A percentile compares a stretch with the other conserved stretches of the same genome.
Conservation (phyloP, 2,329 filamentous ascomycete species). For the Cryphonectria radicalis region DNA sequence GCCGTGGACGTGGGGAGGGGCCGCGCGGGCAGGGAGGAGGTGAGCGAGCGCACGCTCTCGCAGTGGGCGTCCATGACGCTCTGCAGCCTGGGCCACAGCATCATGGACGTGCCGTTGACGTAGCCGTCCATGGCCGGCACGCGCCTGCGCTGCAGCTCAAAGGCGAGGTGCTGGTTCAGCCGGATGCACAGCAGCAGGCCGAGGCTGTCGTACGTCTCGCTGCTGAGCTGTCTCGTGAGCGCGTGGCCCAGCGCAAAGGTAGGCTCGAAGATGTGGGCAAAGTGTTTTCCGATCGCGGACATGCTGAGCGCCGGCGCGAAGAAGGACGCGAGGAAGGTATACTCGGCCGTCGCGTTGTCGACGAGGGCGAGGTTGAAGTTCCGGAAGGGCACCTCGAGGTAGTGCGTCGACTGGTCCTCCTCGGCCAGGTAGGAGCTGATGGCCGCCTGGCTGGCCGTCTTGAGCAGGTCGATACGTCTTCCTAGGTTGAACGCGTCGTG, state of each 20-base stretch:
- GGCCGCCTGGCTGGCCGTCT: slow-evolving; percentile 72
- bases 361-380: slow-evolving; percentile 94
- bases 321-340: slow-evolving; percentile 89
- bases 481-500: slow-evolving; percentile 92
- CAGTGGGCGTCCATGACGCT: slow-evolving; percentile 91
- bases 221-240: slow-evolving; percentile 76
- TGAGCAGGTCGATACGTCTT: slow-evolving; percentile 81
- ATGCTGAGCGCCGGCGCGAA: slow-evolving; percentile 80
- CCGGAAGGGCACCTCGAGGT: slow-evolving; percentile 87
- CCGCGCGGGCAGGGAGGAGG: slow-evolving; percentile 54
- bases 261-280: slow-evolving; percentile 85
- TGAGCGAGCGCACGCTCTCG: slow-evolving; percentile 76
- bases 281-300: slow-evolving; percentile 78
- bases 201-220: slow-evolving; percentile 79
- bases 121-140: slow-evolving; percentile 89
- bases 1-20: slow-evolving; percentile 51
- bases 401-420: slow-evolving; percentile 83
- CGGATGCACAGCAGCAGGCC: slow-evolving; percentile 90
- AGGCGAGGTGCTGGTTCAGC: slow-evolving; percentile 91
- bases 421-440: slow-evolving; percentile 89
- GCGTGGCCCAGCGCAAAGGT: slow-evolving; percentile 82
- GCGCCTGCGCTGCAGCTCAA: slow-evolving; percentile 89
- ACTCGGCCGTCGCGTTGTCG: slow-evolving; percentile 93
- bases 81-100: slow-evolving; percentile 95
- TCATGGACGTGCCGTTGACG: slow-evolving; percentile 93